Evolutionary conservation across 1,284 basidiomycete species (phyloP).

Genomic region (Leccinum cinnamomeum): DNA sequence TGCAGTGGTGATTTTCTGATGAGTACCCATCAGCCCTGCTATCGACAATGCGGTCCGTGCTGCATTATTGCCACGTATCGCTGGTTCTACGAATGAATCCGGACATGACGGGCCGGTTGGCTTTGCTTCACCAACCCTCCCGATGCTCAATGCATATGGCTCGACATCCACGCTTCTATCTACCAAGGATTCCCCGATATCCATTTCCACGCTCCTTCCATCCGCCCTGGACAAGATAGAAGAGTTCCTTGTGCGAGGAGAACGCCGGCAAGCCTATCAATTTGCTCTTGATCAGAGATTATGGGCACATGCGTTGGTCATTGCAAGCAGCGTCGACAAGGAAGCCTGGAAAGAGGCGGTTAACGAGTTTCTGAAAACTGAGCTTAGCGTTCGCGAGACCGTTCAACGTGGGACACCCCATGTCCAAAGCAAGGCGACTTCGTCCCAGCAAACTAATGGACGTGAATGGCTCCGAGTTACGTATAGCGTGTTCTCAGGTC

Average conservation of each 20-base stretch:
- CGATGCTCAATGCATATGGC: slow-evolving; percentile 22
- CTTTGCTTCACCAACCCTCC: slow-evolving; percentile 20
- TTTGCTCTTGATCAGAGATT: slow-evolving; percentile 86
- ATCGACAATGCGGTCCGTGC: slow-evolving; percentile 65
- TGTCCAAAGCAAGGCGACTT: slow-evolving; percentile 16
- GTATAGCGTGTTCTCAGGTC: slow-evolving; percentile 86
- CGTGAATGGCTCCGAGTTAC: slow-evolving; percentile 77
- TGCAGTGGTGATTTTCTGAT: slow-evolving; percentile 17
- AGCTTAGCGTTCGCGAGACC: slow-evolving; percentile 56
- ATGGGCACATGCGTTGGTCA: slow-evolving; percentile 96
- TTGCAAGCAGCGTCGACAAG: slow-evolving; percentile 91
- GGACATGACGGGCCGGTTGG: slow-evolving; percentile 25
- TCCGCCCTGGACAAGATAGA: slow-evolving; percentile 79
- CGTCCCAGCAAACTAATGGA: slow-evolving; percentile 41
- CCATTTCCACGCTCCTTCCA: slow-evolving; percentile 52
- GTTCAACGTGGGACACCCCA: slow-evolving; percentile 13
- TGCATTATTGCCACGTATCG: slow-evolving; percentile 63
- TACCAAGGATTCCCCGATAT: slow-evolving; percentile 44
- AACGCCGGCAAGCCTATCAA: slow-evolving; percentile 84
- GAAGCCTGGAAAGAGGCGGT: slow-evolving; percentile 93
- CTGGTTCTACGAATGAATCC: slow-evolving; percentile 20
- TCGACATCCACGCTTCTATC: slow-evolving; percentile 20
- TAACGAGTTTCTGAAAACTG: slow-evolving; percentile 80
- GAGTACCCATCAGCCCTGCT: slow-evolving; percentile 52
- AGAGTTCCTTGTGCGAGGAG: slow-evolving; percentile 76